phyloP scores from a whole-genome alignment of 1,139 yeast genomes.

The Yamadazyma buinensis region DNA sequence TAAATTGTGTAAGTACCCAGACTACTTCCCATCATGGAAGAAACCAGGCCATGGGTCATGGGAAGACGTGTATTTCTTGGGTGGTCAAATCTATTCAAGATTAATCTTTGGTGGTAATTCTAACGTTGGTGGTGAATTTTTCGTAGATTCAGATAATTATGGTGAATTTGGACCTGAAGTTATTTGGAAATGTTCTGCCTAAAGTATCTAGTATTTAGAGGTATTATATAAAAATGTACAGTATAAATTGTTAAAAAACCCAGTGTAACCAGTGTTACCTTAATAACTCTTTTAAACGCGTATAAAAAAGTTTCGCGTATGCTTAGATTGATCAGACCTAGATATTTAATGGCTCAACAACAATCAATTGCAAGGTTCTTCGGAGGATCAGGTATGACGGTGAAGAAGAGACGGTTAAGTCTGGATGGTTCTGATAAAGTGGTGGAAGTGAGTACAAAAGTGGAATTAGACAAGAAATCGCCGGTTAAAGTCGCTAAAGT shows the following conservation, averaged over 20 bases:
- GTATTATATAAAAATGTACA: no score
- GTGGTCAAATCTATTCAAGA: slow-evolving; percentile 84
- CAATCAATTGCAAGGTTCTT: slow-evolving; percentile 36
- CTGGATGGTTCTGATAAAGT: no score
- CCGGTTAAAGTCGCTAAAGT: slow-evolving; percentile 5
- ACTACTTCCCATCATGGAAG: slow-evolving; percentile 95
- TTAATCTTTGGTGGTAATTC: slow-evolving; percentile 69
- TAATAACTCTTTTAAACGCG: no score
- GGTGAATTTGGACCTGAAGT: slow-evolving; percentile 77
- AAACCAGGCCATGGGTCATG: slow-evolving; percentile 62
- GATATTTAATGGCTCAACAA: slow-evolving; percentile 33
- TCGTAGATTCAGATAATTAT: slow-evolving; percentile 68
- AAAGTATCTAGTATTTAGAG: background rate
- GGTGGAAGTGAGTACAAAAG: no score
- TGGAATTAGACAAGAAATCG: background rate
- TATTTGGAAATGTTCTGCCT: slow-evolving; percentile 43
- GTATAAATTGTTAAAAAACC: no score
- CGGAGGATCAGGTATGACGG: slow-evolving; percentile 8
- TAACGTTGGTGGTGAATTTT: slow-evolving; percentile 60
- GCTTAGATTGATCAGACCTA: slow-evolving; percentile 3
- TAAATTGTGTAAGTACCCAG: slow-evolving; percentile 71
- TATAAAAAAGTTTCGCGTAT: no score
- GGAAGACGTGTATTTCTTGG: slow-evolving; percentile 74
- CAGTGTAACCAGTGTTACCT: no score
- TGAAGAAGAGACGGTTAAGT: slow-evolving; percentile 6